phyloP scores from a whole-genome alignment of 495 filamentous ascomycete genomes.

The Thozetella sp. region DNA sequence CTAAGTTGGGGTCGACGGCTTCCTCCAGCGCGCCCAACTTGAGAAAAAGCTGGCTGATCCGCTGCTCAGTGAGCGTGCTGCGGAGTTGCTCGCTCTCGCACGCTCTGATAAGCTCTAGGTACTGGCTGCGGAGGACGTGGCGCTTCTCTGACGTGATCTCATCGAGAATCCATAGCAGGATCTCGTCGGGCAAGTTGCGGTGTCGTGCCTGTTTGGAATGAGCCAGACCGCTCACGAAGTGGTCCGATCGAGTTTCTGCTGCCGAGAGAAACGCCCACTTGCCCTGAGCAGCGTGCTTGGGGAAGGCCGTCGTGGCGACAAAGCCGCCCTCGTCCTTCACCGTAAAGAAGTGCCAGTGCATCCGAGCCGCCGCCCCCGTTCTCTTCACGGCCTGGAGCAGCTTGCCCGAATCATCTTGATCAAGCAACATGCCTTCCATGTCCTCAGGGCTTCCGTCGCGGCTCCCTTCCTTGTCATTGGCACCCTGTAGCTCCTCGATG shows the following conservation, averaged over 20 bases:
- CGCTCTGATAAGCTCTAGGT: slow-evolving; percentile 47
- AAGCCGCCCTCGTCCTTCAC: slow-evolving; percentile 20
- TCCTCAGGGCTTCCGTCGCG: slow-evolving; percentile 27
- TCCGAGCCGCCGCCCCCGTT: slow-evolving; percentile 69
- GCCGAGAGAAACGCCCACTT: slow-evolving; percentile 44
- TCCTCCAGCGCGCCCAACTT: slow-evolving; percentile 37
- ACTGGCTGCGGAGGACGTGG: slow-evolving; percentile 65
- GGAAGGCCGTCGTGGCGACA: slow-evolving; percentile 35
- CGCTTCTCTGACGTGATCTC: slow-evolving; percentile 64
- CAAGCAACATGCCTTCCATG: slow-evolving; percentile 41
- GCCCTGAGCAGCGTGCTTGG: slow-evolving; percentile 22
- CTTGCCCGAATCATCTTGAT: slow-evolving; percentile 50
- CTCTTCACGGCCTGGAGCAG: slow-evolving; percentile 72
- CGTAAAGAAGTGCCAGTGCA: slow-evolving; percentile 71
- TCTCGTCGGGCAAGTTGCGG: slow-evolving; percentile 63
- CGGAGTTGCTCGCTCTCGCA: slow-evolving; percentile 34
- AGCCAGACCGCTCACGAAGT: slow-evolving; percentile 69
- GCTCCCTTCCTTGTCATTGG: slow-evolving; percentile 16
- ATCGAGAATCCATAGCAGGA: slow-evolving; percentile 74
- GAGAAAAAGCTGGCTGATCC: slow-evolving; percentile 38
- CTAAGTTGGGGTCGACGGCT: slow-evolving; percentile 17
- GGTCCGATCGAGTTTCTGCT: slow-evolving; percentile 55
- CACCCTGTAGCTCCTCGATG: slow-evolving; percentile 17
- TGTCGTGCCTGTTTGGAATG: slow-evolving; percentile 57
- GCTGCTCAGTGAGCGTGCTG: slow-evolving; percentile 33